Percentiles rank a stretch among this genome's conserved stretches.
Conservation (phyloP, 2,329 filamentous ascomycete species). For the Fusarium marasasianum region DNA sequence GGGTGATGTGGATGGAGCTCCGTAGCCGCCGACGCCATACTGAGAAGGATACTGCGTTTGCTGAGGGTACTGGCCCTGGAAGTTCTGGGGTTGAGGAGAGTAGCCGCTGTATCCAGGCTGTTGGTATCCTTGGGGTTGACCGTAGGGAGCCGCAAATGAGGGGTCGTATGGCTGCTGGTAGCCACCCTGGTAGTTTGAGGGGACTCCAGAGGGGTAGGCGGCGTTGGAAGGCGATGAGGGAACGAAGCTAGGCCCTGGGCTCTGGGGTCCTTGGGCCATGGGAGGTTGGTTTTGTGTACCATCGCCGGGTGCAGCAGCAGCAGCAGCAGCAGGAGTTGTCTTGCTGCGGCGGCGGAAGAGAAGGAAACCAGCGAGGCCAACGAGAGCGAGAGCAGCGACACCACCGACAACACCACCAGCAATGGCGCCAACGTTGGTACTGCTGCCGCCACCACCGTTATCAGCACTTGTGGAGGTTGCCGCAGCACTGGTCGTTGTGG, state of each 20-base stretch:
- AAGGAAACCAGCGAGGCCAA: slow-evolving; percentile 53
- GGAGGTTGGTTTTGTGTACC: slow-evolving; percentile 24
- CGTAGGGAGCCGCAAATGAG: slow-evolving; percentile 30
- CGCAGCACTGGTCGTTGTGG: slow-evolving; percentile 15
- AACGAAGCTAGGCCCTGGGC: slow-evolving; percentile 30
- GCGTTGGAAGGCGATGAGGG: slow-evolving; percentile 37
- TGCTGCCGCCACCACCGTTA: slow-evolving; percentile 36
- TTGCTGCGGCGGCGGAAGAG: slow-evolving; percentile 51
- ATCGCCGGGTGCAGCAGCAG: slow-evolving; percentile 14
- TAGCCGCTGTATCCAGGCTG: slow-evolving; percentile 38
- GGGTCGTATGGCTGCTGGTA: slow-evolving; percentile 43
- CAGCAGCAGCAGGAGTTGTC: slow-evolving; percentile 36
- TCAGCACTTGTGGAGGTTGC: slow-evolving; percentile 37
- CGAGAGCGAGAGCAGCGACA: slow-evolving; percentile 52
- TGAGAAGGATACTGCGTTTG: slow-evolving; percentile 39
- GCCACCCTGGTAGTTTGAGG: slow-evolving; percentile 35
- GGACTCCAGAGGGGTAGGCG: slow-evolving; percentile 43
- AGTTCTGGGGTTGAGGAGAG: slow-evolving; percentile 33
- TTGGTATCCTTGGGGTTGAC: slow-evolving; percentile 36
- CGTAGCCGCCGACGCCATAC: slow-evolving; percentile 34
- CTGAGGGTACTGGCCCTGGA: slow-evolving; percentile 32
- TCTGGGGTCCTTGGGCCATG: slow-evolving; percentile 36
- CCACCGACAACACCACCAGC: slow-evolving; percentile 60
- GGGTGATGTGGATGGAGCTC: slow-evolving; percentile 37
- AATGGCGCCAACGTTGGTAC: slow-evolving; percentile 54